Evolutionary conservation across 306 rosid genomes (phyloP).

Genomic region (Abrus pulchellus): DNA sequence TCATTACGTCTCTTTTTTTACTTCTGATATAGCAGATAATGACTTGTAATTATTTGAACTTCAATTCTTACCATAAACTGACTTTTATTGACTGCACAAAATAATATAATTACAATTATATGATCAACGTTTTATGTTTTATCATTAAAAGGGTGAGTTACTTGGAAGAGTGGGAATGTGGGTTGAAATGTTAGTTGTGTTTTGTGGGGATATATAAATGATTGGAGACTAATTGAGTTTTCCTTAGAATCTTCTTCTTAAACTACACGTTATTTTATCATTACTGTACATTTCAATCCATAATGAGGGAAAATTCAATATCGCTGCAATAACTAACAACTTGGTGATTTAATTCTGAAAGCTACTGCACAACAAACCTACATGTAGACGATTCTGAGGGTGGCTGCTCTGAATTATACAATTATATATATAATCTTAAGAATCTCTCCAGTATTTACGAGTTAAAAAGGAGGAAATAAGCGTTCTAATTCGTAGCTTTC

Average conservation of each 20-base stretch:
- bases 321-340: neutral
- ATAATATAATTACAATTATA: too few species aligned
- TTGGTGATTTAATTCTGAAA: neutral
- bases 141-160: neutral
- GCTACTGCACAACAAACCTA: neutral
- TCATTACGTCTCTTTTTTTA: neutral
- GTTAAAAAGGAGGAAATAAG: neutral
- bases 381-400: neutral
- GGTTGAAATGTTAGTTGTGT: too few species aligned
- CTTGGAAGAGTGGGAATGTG: neutral
- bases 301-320: neutral
- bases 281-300: neutral
- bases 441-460: neutral
- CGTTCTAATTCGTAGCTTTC: neutral
- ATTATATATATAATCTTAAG: neutral
- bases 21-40: neutral
- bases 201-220: too few species aligned
- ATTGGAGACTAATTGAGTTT: neutral
- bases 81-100: neutral
- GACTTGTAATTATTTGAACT: neutral
- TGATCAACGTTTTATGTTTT: too few species aligned
- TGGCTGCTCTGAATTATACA: neutral
- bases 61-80: neutral
- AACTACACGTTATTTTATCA: neutral
- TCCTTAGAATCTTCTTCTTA: neutral